Evolutionary conservation across 306 rosid species (phyloP).

Genomic region (Prosopis cineraria): DNA sequence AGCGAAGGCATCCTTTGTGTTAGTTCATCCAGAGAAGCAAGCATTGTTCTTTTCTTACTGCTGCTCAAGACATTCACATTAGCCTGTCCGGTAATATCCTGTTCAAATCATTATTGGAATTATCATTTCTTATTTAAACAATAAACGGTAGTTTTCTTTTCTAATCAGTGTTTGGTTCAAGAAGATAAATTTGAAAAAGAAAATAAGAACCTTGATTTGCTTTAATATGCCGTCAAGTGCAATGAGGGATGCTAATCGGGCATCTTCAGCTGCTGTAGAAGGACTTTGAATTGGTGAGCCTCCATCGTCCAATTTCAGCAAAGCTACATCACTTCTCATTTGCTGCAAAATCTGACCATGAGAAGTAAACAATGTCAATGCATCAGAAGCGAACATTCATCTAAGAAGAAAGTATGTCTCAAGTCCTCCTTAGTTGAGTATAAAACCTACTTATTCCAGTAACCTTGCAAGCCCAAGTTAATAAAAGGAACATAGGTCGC

Average conservation of each 20-base stretch:
- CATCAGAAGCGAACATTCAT: constrained; percentile 21
- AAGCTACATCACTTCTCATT: constrained; percentile 82
- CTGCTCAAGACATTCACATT: constrained; percentile 65
- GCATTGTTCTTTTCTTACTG: constrained; percentile 73
- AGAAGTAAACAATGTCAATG: constrained; percentile 28
- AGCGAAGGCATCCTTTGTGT: constrained; percentile 89
- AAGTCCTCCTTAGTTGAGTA: background rate
- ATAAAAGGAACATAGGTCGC: background rate
- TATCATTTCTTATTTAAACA: constrained; percentile 22
- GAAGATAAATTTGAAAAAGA: constrained; percentile 21
- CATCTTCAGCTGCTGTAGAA: constrained; percentile 93
- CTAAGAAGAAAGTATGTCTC: constrained; percentile 10
- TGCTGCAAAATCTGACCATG: constrained; percentile 83
- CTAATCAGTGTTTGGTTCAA: too few relatives aligned
- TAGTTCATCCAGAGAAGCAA: constrained; percentile 78
- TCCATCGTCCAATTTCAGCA: constrained; percentile 80
- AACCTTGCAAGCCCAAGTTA: background rate
- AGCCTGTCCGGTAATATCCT: constrained; percentile 72
- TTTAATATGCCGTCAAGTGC: constrained; percentile 90
- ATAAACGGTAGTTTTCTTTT: background rate
- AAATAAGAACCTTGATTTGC: constrained; percentile 76
- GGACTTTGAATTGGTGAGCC: constrained; percentile 80
- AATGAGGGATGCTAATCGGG: constrained; percentile 94
- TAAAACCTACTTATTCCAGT: background rate
- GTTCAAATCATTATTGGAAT: constrained; percentile 36